Conservation (phyloP, 2,329 filamentous ascomycete genomes). For the Colletotrichum sp. region DNA sequence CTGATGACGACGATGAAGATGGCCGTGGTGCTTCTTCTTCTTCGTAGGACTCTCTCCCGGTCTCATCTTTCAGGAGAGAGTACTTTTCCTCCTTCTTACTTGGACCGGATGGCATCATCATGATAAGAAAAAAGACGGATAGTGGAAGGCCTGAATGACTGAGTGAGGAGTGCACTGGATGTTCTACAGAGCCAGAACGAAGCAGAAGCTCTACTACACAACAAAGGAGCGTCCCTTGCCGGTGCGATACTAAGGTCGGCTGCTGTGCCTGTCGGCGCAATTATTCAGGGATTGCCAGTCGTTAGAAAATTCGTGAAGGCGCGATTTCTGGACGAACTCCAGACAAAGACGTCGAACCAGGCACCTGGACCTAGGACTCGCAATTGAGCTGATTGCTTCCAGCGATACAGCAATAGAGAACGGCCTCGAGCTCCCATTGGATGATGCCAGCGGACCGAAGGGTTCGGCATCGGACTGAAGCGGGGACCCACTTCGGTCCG, state of each 20-base stretch:
- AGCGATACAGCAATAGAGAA: not conserved
- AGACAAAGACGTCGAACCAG: not conserved
- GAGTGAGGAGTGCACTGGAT: not conserved
- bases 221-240: not conserved
- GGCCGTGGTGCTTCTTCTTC: not conserved
- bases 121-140: not conserved
- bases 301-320: not conserved
- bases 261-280: not conserved
- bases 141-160: not conserved
- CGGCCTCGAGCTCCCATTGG: not conserved
- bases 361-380: not conserved
- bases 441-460: not conserved
- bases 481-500: not conserved
- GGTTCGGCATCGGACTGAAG: not conserved
- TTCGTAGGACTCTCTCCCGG: not conserved
- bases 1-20: not conserved
- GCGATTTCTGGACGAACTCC: not conserved
- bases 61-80: not conserved
- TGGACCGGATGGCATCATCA: not conserved
- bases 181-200: not conserved
- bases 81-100: not conserved
- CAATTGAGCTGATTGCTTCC: not conserved
- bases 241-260: not conserved
- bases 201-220: not conserved
- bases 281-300: not conserved